A percentile compares a stretch with the other conserved stretches of the same genome.
phyloP scores from a whole-genome alignment of 2,329 filamentous ascomycete genomes.

The Fonsecaea monophora region DNA sequence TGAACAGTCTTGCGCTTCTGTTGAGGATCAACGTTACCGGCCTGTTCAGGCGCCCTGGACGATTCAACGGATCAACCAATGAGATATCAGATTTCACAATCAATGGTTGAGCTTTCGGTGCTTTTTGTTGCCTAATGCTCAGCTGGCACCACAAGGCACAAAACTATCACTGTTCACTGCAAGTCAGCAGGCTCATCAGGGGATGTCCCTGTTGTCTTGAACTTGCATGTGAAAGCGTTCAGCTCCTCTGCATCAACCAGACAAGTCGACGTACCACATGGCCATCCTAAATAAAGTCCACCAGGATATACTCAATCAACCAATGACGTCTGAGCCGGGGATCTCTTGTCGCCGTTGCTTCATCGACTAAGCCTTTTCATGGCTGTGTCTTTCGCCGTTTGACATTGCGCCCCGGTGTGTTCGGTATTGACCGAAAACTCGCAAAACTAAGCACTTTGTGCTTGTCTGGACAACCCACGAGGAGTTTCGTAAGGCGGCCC shows the following conservation, averaged over 20 bases:
- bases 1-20: not conserved
- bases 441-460: not conserved
- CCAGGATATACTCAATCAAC: not conserved
- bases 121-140: not conserved
- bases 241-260: not conserved
- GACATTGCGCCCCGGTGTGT: not conserved
- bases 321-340: not conserved
- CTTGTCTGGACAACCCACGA: not conserved
- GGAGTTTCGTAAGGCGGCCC: not conserved
- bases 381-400: not conserved
- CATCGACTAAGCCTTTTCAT: not conserved
- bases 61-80: constrained; percentile 1
- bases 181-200: not conserved
- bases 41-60: constrained; percentile 10
- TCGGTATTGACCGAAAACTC: not conserved
- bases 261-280: not conserved
- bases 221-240: not conserved
- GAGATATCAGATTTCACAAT: not conserved
- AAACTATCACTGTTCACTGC: not conserved
- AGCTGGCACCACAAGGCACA: not conserved
- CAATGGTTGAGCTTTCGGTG: not conserved
- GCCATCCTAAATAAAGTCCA: not conserved
- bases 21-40: not conserved
- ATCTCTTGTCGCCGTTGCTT: not conserved
- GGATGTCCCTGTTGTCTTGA: not conserved